Evolutionary conservation across 441 rosid species (phyloP).

Genomic region (Isatis lusitanica): DNA sequence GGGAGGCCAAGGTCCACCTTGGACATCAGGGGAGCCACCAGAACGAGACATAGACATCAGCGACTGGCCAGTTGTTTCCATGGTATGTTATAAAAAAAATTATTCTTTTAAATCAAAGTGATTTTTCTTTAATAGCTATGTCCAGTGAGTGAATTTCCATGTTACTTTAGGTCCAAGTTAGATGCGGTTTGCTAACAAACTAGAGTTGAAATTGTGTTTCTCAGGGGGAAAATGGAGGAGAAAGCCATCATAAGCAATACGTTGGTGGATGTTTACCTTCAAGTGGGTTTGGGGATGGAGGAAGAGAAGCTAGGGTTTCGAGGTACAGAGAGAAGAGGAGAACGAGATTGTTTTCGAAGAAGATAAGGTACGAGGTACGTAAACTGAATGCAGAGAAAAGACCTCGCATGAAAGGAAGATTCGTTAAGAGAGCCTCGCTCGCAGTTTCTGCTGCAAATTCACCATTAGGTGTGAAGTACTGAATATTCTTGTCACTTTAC

Average conservation of each 20-base stretch:
- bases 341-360: constrained; percentile 89
- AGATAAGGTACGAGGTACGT: constrained; percentile 95
- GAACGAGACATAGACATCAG: constrained; percentile 57
- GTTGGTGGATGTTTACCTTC: constrained; percentile 22
- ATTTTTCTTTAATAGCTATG: neutral
- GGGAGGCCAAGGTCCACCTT: constrained; percentile 71
- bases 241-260: constrained; percentile 21
- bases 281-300: constrained; percentile 46
- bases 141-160: neutral
- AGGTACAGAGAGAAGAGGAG: constrained; percentile 88
- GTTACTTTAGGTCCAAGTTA: neutral
- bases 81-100: constrained; percentile 45
- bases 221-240: constrained; percentile 15
- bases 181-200: neutral
- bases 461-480: constrained; percentile 31
- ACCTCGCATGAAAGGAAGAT: constrained; percentile 97
- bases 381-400: constrained; percentile 94
- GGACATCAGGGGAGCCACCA: constrained; percentile 75
- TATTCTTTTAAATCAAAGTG: neutral
- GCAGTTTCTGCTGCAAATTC: constrained; percentile 34
- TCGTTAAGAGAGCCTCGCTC: constrained; percentile 72
- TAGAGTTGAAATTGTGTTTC: constrained; percentile 4
- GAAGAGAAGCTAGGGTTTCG: constrained; percentile 81
- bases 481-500: constrained; percentile 21
- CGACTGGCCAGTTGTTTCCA: constrained; percentile 47